A percentile compares a stretch with the other conserved stretches of the same genome.
These are phyloP conservation scores for Brettanomyces nanus DNA, from an alignment of 805 yeast genomes.

Conservation along the genomic window DNA sequence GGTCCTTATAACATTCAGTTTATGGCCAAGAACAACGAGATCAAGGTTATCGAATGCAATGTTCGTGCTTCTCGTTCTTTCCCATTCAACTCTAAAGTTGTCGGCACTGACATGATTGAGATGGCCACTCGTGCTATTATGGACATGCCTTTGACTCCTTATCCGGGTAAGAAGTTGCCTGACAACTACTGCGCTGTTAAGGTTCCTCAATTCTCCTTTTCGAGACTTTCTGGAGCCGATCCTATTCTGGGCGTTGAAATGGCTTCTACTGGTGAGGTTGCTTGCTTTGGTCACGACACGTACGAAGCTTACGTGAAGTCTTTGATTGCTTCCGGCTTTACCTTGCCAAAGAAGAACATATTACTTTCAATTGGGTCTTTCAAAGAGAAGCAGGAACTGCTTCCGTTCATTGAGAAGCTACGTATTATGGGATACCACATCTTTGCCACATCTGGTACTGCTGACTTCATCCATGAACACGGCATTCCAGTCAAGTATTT, in stretches of 20 bases:
- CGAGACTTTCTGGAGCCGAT: constrained; percentile 95
- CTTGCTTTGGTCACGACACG: constrained; percentile 91
- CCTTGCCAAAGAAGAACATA: constrained; percentile 89
- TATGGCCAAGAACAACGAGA: constrained; percentile 90
- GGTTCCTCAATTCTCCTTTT: constrained; percentile 96
- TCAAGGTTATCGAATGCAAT: constrained; percentile 97
- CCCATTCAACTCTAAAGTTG: constrained; percentile 97
- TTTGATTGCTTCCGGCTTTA: constrained; percentile 90
- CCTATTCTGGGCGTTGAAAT: constrained; percentile 97
- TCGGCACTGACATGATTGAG: constrained; percentile 92
- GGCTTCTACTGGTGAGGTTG: constrained; percentile 99
- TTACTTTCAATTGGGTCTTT: constrained; percentile 91
- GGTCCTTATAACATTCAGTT: constrained; percentile 98
- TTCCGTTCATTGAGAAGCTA: constrained; percentile 78
- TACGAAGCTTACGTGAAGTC: constrained; percentile 97
- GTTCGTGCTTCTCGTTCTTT: constrained; percentile 99
- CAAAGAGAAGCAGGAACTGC: constrained; percentile 89
- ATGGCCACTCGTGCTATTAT: constrained; percentile 94
- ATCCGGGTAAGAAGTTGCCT: constrained; percentile 84
- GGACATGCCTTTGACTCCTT: constrained; percentile 81
- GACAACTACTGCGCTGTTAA: constrained; percentile 92
- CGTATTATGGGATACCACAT: constrained; percentile 79
- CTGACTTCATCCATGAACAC: constrained; percentile 95
- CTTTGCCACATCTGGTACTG: constrained; percentile 98
- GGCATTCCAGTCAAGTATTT: constrained; percentile 89